Evolutionary conservation across 2,329 filamentous ascomycete species (phyloP).

Genomic region (Annulohypoxylon truncatum): DNA sequence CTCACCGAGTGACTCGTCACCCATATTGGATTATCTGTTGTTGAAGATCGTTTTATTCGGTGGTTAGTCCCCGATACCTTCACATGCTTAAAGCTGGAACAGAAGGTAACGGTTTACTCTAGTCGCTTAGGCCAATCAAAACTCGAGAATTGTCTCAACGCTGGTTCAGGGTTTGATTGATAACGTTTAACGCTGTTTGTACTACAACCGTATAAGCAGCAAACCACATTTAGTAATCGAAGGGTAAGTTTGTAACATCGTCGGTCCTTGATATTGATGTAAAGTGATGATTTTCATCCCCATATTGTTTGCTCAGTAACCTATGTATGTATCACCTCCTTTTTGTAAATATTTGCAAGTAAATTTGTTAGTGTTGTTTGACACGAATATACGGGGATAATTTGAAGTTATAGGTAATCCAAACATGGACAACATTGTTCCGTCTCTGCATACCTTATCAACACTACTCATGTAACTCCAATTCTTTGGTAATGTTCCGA

Average conservation of each 20-base stretch:
- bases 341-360: not conserved
- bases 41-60: not conserved
- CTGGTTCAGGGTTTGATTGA: slow-evolving; percentile 19
- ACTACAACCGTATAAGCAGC: slow-evolving; percentile 2
- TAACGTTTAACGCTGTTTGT: slow-evolving; percentile 30
- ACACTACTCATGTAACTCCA: not conserved
- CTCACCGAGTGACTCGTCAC: slow-evolving; percentile 14
- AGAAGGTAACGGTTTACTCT: slow-evolving; percentile 1
- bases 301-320: slow-evolving; percentile 4
- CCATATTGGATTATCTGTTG: slow-evolving; percentile 12
- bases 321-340: not conserved
- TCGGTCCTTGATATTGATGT: not conserved
- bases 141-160: not conserved
- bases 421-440: not conserved
- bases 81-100: not conserved
- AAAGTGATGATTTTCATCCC: not conserved
- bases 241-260: not conserved
- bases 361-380: not conserved
- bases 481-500: not conserved
- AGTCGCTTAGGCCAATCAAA: slow-evolving; percentile 21
- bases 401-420: not conserved
- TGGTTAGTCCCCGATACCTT: slow-evolving; percentile 4
- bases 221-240: slow-evolving; percentile 2
- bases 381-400: too few relatives aligned
- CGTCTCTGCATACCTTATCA: not conserved